Conservation (phyloP, 257 asterid species). For the Lantana camara region DNA sequence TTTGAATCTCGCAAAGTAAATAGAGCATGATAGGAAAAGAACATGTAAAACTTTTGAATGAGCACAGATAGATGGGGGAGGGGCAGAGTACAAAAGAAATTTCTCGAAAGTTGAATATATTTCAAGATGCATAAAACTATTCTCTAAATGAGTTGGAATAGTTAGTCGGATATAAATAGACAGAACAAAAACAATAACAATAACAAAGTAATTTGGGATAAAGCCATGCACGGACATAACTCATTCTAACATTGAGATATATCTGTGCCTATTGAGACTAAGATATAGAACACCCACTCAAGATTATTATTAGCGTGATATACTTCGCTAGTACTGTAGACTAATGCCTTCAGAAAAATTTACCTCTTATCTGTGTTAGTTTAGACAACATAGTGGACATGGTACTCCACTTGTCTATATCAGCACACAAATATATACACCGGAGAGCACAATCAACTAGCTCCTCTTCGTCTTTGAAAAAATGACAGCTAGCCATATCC, state of each 20-base stretch:
- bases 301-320: conserved; percentile 13
- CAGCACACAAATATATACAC: conserved; percentile 83
- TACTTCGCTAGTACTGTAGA: conserved; percentile 14
- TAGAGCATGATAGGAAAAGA: no score
- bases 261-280: neutral
- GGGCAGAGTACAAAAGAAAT: no score
- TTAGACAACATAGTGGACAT: conserved; percentile 81
- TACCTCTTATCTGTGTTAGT: conserved; percentile 77
- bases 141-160: neutral
- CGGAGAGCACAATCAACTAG: conserved; percentile 77
- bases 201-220: neutral
- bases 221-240: conserved; percentile 3
- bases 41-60: no score
- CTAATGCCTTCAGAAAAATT: conserved; percentile 23
- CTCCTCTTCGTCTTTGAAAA: conserved; percentile 73
- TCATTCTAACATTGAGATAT: conserved; percentile 16
- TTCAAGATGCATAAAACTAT: conserved; percentile 7
- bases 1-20: no score
- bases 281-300: conserved; percentile 6
- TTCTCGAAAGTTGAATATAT: neutral
- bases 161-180: neutral
- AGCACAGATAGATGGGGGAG: no score
- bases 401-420: conserved; percentile 75
- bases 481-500: conserved; percentile 43
- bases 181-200: neutral